Evolutionary conservation across 192 early-diverging fungal species (phyloP), one percentile per base, ranked within the genome.

Genomic region (Rhizophagus clarus): DNA sequence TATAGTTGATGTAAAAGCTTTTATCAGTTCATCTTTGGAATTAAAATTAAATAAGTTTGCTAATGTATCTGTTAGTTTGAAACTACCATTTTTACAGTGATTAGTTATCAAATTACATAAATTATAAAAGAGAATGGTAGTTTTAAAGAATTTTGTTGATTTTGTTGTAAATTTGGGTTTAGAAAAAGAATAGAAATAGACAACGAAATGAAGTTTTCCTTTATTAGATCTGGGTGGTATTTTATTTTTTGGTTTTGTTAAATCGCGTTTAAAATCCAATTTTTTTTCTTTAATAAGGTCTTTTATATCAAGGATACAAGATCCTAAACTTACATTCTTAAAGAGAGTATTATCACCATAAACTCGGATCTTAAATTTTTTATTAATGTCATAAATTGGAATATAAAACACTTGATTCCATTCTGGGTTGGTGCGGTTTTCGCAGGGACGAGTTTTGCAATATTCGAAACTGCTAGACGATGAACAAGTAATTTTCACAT

Each of bases 361-460:
- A 28, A 94, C 87, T 76, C 91, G 90, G 14, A 96, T 82, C 17
- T 84, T 81, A 47, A 96, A 69, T 42, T 86, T 82, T 74, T 98
- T 92, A 63, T 83, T 82, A 17, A 89, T 76, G 10, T 91, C 89
- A 80, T 94, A 94, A 73, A 94, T 88, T 22, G 95, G 92, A n/a
- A 95, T 89, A 77, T 95, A 97, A 51, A 95, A 90, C 17, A 91
- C 92, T 86, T 97, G 95, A 82, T 97, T 91, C 96, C 97, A 98
- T 24, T 90, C 88, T 1, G 98, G 97, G 61, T 95, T 91, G 60
- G 96, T 79, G 28, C n/a, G n/a, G n/a, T 92, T 92, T 75, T 95
- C 93, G 26, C 93, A 89, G 80, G 92, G 88, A 29, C 92, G 90
- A 24, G 96, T 96, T 61, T 92, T 87, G 61, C 91, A 95, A 60